Percentiles rank a stretch among this genome's conserved stretches.
Evolutionary conservation across 1,284 basidiomycete species (phyloP).

Genomic region (Ganoderma meredithae): DNA sequence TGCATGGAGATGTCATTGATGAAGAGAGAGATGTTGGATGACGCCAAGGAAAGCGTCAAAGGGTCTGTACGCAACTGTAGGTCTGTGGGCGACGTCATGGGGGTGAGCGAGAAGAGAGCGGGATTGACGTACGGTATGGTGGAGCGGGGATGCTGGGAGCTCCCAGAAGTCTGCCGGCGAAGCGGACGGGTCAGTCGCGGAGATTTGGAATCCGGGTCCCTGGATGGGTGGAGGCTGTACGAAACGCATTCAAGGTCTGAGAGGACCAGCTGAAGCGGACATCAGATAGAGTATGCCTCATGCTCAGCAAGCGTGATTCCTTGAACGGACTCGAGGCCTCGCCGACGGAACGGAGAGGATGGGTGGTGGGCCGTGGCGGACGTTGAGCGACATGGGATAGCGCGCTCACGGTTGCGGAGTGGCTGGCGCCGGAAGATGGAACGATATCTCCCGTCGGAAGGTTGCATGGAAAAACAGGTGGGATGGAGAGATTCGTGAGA

Average conservation of each 20-base stretch:
- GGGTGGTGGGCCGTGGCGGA: background rate
- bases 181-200: background rate
- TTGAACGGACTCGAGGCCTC: background rate
- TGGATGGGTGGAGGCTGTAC: background rate
- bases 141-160: background rate
- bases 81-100: background rate
- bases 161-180: background rate
- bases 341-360: constrained; percentile 4
- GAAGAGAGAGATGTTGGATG: background rate
- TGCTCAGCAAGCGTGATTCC: background rate
- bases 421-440: constrained; percentile 9
- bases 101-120: background rate
- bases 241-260: background rate
- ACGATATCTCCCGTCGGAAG: constrained; percentile 1
- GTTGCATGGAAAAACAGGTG: background rate
- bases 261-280: background rate
- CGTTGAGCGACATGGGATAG: background rate
- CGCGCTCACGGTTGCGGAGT: background rate
- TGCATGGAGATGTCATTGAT: background rate
- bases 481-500: constrained; percentile 7
- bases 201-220: background rate
- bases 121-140: background rate
- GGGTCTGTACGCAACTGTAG: background rate
- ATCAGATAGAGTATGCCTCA: background rate
- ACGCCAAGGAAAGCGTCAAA: constrained; percentile 1